These are phyloP conservation scores for Buxus sempervirens DNA, from an alignment of 164 flowering plant species.

Conservation along the genomic window DNA sequence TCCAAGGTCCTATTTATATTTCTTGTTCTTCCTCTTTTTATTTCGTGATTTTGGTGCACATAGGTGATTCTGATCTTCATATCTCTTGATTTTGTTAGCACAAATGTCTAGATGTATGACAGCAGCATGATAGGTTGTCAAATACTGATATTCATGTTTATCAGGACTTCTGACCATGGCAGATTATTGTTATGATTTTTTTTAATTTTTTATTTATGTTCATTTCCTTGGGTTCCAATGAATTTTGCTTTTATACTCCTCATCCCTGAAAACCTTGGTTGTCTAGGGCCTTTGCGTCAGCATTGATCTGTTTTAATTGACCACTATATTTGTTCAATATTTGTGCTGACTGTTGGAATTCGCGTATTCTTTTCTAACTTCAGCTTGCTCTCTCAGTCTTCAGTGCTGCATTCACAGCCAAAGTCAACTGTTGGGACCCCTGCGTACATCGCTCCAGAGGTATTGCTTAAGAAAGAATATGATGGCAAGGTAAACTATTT, in stretches of 20 bases:
- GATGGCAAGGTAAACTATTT: slow-evolving; percentile 59
- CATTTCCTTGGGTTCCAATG: too few relatives aligned
- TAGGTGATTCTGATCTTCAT: neutral
- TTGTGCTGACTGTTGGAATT: neutral
- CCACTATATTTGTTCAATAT: too few relatives aligned
- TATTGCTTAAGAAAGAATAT: slow-evolving; percentile 51
- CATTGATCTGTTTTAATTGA: neutral
- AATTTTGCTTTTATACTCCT: too few relatives aligned
- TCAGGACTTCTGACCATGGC: neutral
- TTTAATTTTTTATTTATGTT: neutral
- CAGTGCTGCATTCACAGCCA: slow-evolving; percentile 73
- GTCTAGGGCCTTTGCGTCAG: neutral
- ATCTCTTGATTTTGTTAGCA: neutral
- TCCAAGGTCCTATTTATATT: slow-evolving; percentile 50
- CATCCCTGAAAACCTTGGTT: neutral
- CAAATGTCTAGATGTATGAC: neutral
- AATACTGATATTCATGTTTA: neutral
- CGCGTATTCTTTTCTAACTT: neutral
- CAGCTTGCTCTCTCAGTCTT: slow-evolving; percentile 36
- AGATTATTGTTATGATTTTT: neutral
- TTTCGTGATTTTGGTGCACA: neutral
- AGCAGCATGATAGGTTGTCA: neutral
- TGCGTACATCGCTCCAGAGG: slow-evolving; percentile 75
- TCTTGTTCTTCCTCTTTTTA: neutral
- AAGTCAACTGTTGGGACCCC: slow-evolving; percentile 79